These are phyloP conservation scores for Grosmannia penicillata DNA, from an alignment of 2,329 filamentous ascomycete genomes.

Conservation along the genomic window DNA sequence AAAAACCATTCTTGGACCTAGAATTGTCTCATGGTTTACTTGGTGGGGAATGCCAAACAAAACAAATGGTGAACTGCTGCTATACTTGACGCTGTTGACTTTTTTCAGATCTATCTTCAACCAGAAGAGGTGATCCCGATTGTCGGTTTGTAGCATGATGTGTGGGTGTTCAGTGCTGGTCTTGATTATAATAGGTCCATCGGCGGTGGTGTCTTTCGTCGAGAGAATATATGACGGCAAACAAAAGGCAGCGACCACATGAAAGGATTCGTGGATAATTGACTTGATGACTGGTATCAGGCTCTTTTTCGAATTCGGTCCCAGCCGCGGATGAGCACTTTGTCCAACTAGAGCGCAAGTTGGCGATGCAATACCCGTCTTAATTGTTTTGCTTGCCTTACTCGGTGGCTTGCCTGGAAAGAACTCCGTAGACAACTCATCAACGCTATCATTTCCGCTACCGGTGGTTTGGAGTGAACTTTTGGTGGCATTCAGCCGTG, in stretches of 20 bases:
- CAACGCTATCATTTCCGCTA: slow-evolving; percentile 3
- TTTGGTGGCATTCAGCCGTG: background rate
- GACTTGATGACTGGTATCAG: too few species aligned
- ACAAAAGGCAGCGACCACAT: slow-evolving; percentile 3
- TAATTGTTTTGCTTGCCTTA: background rate
- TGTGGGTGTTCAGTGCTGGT: background rate
- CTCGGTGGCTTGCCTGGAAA: background rate
- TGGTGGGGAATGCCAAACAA: background rate
- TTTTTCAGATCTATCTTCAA: background rate
- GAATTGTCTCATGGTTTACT: background rate
- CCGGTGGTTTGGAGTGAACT: background rate
- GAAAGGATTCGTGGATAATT: background rate
- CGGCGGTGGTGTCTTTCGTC: background rate
- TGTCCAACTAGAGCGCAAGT: too few species aligned
- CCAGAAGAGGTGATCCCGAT: slow-evolving; percentile 1
- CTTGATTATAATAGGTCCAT: background rate
- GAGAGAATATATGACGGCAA: background rate
- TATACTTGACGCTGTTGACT: background rate
- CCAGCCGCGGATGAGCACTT: too few species aligned
- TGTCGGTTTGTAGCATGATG: background rate
- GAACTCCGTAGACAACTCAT: slow-evolving; percentile 8
- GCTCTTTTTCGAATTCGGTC: too few species aligned
- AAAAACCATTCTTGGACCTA: slow-evolving; percentile 2
- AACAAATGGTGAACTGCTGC: background rate
- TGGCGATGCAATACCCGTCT: too few species aligned